phyloP scores from a whole-genome alignment of 2,329 filamentous ascomycete species.

The Blastomyces percursus region DNA sequence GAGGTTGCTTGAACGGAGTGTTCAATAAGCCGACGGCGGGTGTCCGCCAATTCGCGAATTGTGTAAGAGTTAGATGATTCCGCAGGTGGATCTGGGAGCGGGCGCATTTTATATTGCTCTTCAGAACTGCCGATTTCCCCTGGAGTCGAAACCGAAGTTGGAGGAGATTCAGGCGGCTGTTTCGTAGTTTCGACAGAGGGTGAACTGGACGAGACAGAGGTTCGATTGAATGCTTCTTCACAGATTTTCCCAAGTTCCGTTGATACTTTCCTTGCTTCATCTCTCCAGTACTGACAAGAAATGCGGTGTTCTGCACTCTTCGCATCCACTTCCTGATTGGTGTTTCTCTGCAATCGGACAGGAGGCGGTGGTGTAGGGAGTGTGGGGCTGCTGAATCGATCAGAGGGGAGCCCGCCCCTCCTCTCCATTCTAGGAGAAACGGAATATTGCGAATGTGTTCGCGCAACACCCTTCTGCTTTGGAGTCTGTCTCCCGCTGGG shows the following conservation, averaged over 20 bases:
- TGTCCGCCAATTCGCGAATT: constrained; percentile 47
- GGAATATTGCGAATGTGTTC: constrained; percentile 18
- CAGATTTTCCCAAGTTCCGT: constrained; percentile 78
- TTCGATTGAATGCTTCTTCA: constrained; percentile 80
- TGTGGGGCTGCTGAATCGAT: constrained; percentile 27
- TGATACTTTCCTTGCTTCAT: constrained; percentile 75
- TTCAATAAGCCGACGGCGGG: constrained; percentile 46
- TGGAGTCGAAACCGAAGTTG: constrained; percentile 34
- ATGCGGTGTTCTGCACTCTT: constrained; percentile 33
- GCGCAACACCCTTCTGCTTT: constrained; percentile 16
- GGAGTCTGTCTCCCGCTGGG: constrained; percentile 22
- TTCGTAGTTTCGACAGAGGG: constrained; percentile 33
- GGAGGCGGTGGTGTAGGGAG: constrained; percentile 32
- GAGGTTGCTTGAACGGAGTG: constrained; percentile 37
- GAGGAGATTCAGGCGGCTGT: constrained; percentile 43
- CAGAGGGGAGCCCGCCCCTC: constrained; percentile 9
- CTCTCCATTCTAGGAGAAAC: constrained; percentile 11
- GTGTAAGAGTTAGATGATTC: constrained; percentile 43
- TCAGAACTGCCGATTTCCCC: constrained; percentile 17
- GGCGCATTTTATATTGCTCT: constrained; percentile 26
- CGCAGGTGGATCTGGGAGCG: constrained; percentile 35
- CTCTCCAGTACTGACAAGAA: constrained; percentile 48
- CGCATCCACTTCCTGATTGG: constrained; percentile 21
- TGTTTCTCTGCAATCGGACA: constrained; percentile 25
- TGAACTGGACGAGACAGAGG: constrained; percentile 43